phyloP scores from a whole-genome alignment of 2,329 filamentous ascomycete genomes.

The Phoma sp. region DNA sequence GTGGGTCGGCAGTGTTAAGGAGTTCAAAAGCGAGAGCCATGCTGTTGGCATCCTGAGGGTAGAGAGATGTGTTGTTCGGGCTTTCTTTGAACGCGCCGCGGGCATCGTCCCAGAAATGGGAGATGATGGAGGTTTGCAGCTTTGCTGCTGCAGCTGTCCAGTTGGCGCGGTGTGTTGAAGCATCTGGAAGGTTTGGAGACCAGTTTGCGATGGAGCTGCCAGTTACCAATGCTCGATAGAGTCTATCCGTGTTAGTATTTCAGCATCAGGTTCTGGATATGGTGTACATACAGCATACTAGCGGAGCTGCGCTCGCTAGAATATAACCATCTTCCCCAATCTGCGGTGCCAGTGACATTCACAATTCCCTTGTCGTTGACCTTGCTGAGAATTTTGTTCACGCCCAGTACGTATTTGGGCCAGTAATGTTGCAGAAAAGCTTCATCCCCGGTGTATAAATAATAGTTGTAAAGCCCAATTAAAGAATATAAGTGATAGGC shows the following conservation, averaged over 20 bases:
- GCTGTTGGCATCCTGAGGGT: slow-evolving; percentile 63
- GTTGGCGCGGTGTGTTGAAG: background rate
- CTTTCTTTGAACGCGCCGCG: slow-evolving; percentile 50
- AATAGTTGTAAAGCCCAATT: slow-evolving; percentile 66
- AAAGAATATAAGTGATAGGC: slow-evolving; percentile 60
- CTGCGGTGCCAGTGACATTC: slow-evolving; percentile 57
- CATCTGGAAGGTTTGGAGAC: background rate
- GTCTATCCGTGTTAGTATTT: background rate
- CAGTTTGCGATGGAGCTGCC: background rate
- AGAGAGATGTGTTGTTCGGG: slow-evolving; percentile 44
- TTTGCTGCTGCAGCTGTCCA: background rate
- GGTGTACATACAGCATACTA: slow-evolving; percentile 7
- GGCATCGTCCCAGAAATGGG: slow-evolving; percentile 31
- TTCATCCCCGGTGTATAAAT: slow-evolving; percentile 62
- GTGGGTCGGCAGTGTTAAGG: slow-evolving; percentile 41
- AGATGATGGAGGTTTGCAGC: slow-evolving; percentile 32
- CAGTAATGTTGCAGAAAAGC: slow-evolving; percentile 58
- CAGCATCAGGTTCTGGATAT: slow-evolving; percentile 15
- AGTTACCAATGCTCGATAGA: slow-evolving; percentile 3
- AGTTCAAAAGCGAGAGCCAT: slow-evolving; percentile 62
- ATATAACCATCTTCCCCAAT: slow-evolving; percentile 58
- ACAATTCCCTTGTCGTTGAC: slow-evolving; percentile 51
- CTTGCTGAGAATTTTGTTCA: slow-evolving; percentile 56
- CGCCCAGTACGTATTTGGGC: slow-evolving; percentile 57
- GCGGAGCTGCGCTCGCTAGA: slow-evolving; percentile 20